Conservation (phyloP, 176 grass and related monocot species). For the Paspalum notatum region DNA sequence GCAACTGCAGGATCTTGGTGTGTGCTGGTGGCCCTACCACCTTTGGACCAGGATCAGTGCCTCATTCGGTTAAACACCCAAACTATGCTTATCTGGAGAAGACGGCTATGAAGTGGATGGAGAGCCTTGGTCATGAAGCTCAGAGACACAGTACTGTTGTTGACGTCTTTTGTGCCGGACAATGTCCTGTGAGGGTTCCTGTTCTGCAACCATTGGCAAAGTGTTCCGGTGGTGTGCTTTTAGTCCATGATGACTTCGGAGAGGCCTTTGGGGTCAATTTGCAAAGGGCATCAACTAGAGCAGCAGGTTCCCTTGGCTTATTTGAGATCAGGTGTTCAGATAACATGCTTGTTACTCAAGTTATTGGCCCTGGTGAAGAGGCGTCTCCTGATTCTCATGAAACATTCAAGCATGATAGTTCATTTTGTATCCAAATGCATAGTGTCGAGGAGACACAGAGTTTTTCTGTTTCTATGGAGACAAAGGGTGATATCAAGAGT, state of each 20-base stretch:
- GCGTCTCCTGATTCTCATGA: conserved; percentile 87
- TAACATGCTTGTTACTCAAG: conserved; percentile 90
- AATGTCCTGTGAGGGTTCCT: conserved; percentile 83
- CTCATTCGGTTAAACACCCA: conserved; percentile 78
- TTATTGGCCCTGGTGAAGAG: conserved; percentile 97
- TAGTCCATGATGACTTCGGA: conserved; percentile 98
- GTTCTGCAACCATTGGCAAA: conserved; percentile 87
- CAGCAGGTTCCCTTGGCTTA: conserved; percentile 84
- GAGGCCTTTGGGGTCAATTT: conserved; percentile 98
- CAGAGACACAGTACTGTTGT: conserved; percentile 70
- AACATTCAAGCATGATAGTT: conserved; percentile 88
- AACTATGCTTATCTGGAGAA: conserved; percentile 99
- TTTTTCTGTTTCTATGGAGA: conserved; percentile 94
- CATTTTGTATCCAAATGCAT: conserved; percentile 92
- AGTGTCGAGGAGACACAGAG: conserved; percentile 89
- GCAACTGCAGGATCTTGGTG: conserved; percentile 93
- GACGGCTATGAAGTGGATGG: conserved; percentile 88
- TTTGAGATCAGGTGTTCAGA: conserved; percentile 96
- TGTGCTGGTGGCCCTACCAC: conserved; percentile 86
- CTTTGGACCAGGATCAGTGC: conserved; percentile 90
- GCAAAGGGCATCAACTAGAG: conserved; percentile 84
- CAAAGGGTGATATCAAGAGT: conserved; percentile 79
- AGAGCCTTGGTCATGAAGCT: conserved; percentile 85
- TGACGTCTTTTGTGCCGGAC: conserved; percentile 94
- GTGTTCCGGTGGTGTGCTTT: conserved; percentile 89